These are phyloP conservation scores for Fistulifera pelliculosa DNA, from an alignment of 108 stramenopile genomes.

Conservation along the genomic window DNA sequence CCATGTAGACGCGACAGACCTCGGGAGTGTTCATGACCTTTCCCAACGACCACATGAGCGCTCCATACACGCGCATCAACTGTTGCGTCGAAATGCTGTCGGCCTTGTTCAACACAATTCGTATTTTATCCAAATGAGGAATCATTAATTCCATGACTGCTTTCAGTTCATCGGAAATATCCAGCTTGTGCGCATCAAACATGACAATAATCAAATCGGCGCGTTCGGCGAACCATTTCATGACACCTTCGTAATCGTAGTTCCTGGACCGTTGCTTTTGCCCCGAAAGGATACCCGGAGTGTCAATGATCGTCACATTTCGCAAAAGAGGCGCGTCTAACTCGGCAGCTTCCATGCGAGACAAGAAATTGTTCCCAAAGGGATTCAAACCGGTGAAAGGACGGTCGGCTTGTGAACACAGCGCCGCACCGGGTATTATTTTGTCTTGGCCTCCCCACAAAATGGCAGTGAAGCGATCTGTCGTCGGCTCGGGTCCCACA, in stretches of 20 bases:
- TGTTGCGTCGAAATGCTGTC: conserved; percentile 78
- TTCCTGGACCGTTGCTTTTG: conserved; percentile 92
- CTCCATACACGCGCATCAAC: conserved; percentile 95
- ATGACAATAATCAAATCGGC: conserved; percentile 96
- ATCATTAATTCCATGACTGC: conserved; percentile 78
- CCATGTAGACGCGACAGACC: conserved; percentile 97
- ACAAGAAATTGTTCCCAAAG: conserved; percentile 96
- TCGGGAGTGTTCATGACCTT: conserved; percentile 97
- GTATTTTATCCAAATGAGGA: conserved; percentile 87
- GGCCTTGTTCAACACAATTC: conserved; percentile 95
- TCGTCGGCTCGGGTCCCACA: conserved; percentile 98
- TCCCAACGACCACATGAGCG: conserved; percentile 91
- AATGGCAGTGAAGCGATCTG: conserved; percentile 71
- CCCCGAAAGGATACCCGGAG: conserved; percentile 96
- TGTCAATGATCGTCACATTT: conserved; percentile 96
- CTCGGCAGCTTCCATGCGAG: conserved; percentile 83
- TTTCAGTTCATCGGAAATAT: conserved; percentile 94
- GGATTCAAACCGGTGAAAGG: conserved; percentile 92
- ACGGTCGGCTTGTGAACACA: conserved; percentile 86
- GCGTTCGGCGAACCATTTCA: conserved; percentile 98
- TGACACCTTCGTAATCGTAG: conserved; percentile 91
- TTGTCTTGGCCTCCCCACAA: conserved; percentile 76
- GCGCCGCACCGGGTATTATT: conserved; percentile 83
- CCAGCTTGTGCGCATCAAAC: conserved; percentile 97
- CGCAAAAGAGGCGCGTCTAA: conserved; percentile 68